Percentiles rank a stretch among this genome's conserved stretches.
Conservation (phyloP, 192 early-diverging fungal species). For the Coemansia sp. region DNA sequence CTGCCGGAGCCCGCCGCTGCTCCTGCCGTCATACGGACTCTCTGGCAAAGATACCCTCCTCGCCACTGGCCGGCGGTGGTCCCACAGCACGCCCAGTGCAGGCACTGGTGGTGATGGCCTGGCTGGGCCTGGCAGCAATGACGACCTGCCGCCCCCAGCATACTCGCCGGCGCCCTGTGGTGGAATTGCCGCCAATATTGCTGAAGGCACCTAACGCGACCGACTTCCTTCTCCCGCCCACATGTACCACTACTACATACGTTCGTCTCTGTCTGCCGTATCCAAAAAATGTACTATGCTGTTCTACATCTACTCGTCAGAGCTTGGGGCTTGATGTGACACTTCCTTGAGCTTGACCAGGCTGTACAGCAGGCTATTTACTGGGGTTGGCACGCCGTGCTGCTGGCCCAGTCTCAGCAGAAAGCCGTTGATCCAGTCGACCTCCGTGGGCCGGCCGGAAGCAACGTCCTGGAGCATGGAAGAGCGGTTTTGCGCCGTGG, state of each 20-base stretch:
- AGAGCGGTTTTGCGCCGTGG: constrained; percentile 46
- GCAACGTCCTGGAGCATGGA: constrained; percentile 51
- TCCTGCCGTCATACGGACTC: constrained; percentile 39
- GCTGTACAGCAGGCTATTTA: constrained; percentile 30
- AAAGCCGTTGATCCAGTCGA: constrained; percentile 57
- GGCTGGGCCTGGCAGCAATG: background rate
- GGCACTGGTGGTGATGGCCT: background rate
- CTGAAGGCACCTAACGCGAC: too few relatives aligned
- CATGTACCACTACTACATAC: too few relatives aligned
- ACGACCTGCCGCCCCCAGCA: constrained; percentile 11
- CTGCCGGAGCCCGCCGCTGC: background rate
- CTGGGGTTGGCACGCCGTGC: constrained; percentile 43
- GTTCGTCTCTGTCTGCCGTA: too few relatives aligned
- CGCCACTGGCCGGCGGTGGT: constrained; percentile 15
- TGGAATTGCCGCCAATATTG: too few relatives aligned
- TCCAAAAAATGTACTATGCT: too few relatives aligned
- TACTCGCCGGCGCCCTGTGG: constrained; percentile 2
- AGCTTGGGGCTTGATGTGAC: background rate
- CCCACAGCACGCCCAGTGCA: background rate
- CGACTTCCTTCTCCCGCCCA: too few relatives aligned
- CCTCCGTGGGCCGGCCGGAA: constrained; percentile 42
- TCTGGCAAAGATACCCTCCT: constrained; percentile 31
- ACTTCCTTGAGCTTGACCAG: constrained; percentile 37
- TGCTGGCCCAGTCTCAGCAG: constrained; percentile 44
- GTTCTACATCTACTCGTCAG: background rate